phyloP scores from a whole-genome alignment of 202 grass and related monocot genomes.

The Eragrostis tef region DNA sequence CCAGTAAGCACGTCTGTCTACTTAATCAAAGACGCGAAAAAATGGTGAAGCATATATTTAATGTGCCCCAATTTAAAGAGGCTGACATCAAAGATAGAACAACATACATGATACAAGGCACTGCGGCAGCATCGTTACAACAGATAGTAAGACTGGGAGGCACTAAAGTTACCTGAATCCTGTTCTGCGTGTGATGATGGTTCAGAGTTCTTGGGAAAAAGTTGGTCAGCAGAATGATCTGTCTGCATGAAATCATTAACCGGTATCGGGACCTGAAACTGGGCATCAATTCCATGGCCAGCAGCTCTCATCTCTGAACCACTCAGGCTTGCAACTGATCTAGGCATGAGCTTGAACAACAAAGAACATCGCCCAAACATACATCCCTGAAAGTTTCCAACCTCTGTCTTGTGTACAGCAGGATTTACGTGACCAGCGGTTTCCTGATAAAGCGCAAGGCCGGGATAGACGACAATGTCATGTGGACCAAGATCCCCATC shows the following conservation, averaged over 20 bases:
- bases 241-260: conserved; percentile 86
- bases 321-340: conserved; percentile 69
- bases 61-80: conserved; percentile 13
- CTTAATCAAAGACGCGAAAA: neutral
- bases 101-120: neutral
- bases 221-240: conserved; percentile 62
- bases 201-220: conserved; percentile 57
- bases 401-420: conserved; percentile 62
- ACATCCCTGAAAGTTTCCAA: conserved; percentile 55
- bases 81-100: neutral
- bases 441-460: conserved; percentile 78
- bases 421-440: conserved; percentile 80
- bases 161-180: conserved; percentile 57
- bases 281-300: conserved; percentile 69
- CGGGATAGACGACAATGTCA: conserved; percentile 72
- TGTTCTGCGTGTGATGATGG: conserved; percentile 47
- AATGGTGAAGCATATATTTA: neutral
- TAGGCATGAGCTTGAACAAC: conserved; percentile 79
- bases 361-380: conserved; percentile 75
- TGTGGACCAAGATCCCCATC: conserved; percentile 72
- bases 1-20: neutral
- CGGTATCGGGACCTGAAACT: conserved; percentile 69
- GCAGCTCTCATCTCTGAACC: conserved; percentile 79
- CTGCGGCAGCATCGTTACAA: neutral
- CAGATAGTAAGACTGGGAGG: neutral